Conservation (phyloP, 441 rosid species). For the Adansonia rubrostipa region DNA sequence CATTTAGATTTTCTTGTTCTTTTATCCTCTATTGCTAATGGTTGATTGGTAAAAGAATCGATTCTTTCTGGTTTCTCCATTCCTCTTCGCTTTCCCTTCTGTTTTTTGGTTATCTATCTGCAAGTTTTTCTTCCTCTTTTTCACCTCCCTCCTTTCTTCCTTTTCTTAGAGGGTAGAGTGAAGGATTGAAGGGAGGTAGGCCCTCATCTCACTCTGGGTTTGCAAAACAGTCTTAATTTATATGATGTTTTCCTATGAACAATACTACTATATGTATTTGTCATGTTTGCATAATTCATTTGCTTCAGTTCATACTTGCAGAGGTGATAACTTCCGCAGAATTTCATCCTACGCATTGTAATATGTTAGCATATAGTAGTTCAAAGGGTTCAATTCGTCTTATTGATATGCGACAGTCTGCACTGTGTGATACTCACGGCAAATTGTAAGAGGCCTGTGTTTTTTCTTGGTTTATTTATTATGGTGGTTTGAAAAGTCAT, state of each 20-base stretch:
- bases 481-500: neutral
- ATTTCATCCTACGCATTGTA: constrained; percentile 91
- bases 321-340: constrained; percentile 99
- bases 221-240: neutral
- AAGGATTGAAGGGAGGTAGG: neutral
- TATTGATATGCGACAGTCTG: constrained; percentile 76
- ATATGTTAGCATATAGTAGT: constrained; percentile 87
- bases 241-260: constrained; percentile 7
- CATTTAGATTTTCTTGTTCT: constrained; percentile 1
- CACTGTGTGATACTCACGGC: no score
- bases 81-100: neutral
- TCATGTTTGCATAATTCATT: constrained; percentile 18
- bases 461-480: neutral
- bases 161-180: neutral
- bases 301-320: constrained; percentile 51
- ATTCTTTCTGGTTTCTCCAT: neutral
- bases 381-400: constrained; percentile 94
- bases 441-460: constrained; percentile 21
- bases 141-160: neutral
- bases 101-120: neutral
- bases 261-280: neutral
- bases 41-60: neutral
- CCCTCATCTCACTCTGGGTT: neutral
- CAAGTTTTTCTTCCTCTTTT: neutral
- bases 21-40: constrained; percentile 7